Base-by-base conservation (phyloP, 768 basidiomycete species). In the Calocybe gangraenosa region DNA sequence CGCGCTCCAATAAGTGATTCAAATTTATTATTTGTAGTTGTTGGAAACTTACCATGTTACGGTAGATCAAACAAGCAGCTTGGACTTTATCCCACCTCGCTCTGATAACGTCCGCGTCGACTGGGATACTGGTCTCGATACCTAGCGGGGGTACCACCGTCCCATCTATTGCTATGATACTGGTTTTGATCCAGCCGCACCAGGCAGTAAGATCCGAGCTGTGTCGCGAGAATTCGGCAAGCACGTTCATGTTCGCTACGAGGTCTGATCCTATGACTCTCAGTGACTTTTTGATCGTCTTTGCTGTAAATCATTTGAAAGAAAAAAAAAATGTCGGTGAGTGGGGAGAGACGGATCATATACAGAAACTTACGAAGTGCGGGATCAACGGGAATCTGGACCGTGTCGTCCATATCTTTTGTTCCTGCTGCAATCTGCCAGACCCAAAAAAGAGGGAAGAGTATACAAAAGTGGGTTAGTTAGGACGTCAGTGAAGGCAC, bases 401-500 rank as follows among this genome's bases (percentile, higher is more conserved):
- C 59, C 14, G 61, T 53, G 11, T 50, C 48, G 28, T 50, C 58
- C 25, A 59, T 63, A 40, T 67, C 63, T 46, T 70, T 71, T 2
- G 68, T 70, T 3, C 55, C 53, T 1, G 69, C 68, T 20, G 68
- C 66, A 42, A 71, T 65, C 69, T 71, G 30, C n/a, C n/a, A n/a
- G n/a, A n/a, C n/a, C n/a, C n/a, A n/a, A n/a, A n/a, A n/a, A n/a
- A 28, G 11, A 28, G 25, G 11, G 11, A 28, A 28, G n/a, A n/a
- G n/a, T n/a, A n/a, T n/a, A n/a, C n/a, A n/a, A n/a, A n/a, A n/a
- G n/a, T n/a, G n/a, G n/a, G n/a, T n/a, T n/a, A n/a, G n/a, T n/a
- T n/a, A n/a, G n/a, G n/a, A n/a, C n/a, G n/a, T n/a, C n/a, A n/a
- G n/a, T n/a, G n/a, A n/a, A n/a, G n/a, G n/a, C n/a, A n/a, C n/a